Base-by-base conservation (phyloP, 2,329 filamentous ascomycete genomes). In the Ophiosphaerella korrae region DNA sequence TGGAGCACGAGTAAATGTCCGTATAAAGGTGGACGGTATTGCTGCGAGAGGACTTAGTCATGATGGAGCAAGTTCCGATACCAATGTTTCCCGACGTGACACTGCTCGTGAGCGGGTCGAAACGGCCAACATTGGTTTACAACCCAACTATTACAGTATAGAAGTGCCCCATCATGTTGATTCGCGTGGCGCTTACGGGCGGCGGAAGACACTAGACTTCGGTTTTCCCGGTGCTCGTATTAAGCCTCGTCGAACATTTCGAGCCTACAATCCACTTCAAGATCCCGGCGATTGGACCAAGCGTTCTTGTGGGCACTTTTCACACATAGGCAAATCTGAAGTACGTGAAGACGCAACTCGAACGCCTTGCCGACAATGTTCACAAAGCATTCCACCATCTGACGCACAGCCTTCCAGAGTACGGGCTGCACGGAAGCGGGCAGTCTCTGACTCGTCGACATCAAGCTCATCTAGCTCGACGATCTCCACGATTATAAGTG, bases 201-300 rank as follows among this genome's bases (percentile, higher is more conserved):
- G 66, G 37, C 67, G 68, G 29, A 58, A 58, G 21, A 70, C 66
- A 7, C 55, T 63, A 37, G 67, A 73, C 39, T 72, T 73, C 42
- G 67, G 69, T 21, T 73, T 60, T 38, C 69, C 66, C 31, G 67
- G 69, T 35, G 69, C 68, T 44, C 60, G 58, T 16, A 65, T 69
- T 45, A 70, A 64, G 32, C 55, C 57, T 32, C 37, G 47, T 32
- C 34, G 52, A 31, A 54, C 59, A 7, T 53, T 46, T 34, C 42
- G 45, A 33, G 43, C 48, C 9, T 52, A 42, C 14, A 55, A 51
- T 23, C 56, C 57, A n/a, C 45, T 66, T 3, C 48, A 57, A 41
- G 56, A 66, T 37, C 63, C 65, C 18, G 48, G 51, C 3, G 57
- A 54, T n/a, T 71, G 64, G 65, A 46, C 45, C 26, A 70, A 66